A percentile compares a stretch with the other conserved stretches of the same genome.
phyloP scores from a whole-genome alignment of 768 basidiomycete species.

The Leccinum boreale region DNA sequence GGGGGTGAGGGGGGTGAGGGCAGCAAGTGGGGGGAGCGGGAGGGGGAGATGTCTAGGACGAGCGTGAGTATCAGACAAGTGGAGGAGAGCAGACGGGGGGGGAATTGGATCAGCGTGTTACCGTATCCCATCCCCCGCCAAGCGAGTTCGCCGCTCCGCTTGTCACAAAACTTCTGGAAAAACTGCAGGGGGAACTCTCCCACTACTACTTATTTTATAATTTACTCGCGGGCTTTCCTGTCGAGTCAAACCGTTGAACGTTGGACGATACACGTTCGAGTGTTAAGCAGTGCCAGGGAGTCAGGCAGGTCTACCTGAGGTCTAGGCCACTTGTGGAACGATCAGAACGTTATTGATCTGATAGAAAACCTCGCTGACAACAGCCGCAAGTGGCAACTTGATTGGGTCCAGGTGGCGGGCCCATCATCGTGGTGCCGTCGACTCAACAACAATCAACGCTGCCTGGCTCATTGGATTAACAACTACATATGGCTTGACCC shows the following conservation, averaged over 20 bases:
- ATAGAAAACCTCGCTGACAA: no score
- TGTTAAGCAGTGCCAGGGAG: no score
- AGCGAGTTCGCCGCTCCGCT: background rate
- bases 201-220: no score
- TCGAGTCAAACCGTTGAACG: background rate
- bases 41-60: background rate
- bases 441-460: background rate
- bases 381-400: no score
- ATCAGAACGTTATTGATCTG: no score
- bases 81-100: background rate
- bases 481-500: background rate
- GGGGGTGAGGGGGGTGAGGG: background rate
- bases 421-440: no score
- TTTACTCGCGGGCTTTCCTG: background rate
- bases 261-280: no score
- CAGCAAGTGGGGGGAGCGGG: background rate
- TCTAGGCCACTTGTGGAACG: no score
- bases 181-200: background rate
- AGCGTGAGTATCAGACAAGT: background rate
- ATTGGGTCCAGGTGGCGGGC: no score
- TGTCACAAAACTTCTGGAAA: background rate
- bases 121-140: background rate
- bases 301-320: no score
- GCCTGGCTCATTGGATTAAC: background rate
- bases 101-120: background rate